phyloP scores from a whole-genome alignment of 2,329 filamentous ascomycete genomes.

The Periconia sp. region DNA sequence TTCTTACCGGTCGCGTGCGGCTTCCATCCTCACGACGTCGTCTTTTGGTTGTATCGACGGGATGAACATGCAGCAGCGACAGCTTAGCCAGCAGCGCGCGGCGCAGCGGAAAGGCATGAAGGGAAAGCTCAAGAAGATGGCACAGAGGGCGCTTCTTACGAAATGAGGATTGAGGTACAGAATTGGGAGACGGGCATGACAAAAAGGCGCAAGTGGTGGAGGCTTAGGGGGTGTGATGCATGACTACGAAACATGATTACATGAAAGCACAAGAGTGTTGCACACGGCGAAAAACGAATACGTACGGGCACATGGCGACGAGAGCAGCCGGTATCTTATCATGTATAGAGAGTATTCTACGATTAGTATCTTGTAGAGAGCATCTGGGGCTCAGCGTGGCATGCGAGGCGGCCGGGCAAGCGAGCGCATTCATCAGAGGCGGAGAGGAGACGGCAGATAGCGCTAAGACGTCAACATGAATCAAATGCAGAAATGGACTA shows the following conservation, averaged over 20 bases:
- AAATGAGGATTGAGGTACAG: conserved; percentile 3
- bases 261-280: neutral
- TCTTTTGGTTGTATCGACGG: conserved; percentile 46
- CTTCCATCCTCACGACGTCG: conserved; percentile 37
- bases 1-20: conserved; percentile 40
- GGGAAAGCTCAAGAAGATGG: conserved; percentile 35
- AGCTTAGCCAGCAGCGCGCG: conserved; percentile 32
- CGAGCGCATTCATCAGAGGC: neutral
- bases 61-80: conserved; percentile 33
- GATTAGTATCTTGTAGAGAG: no score
- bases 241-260: neutral
- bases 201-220: no score
- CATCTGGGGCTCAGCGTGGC: neutral
- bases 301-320: no score
- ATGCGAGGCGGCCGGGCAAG: no score
- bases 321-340: no score
- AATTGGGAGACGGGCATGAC: neutral
- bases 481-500: conserved; percentile 1
- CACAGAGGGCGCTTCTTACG: conserved; percentile 25
- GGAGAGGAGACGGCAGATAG: neutral
- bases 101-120: conserved; percentile 27
- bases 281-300: neutral
- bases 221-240: no score
- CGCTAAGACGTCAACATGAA: no score
- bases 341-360: no score